Percentiles rank a stretch among this genome's conserved stretches.
These are phyloP conservation scores for Rosa chinensis DNA, from an alignment of 306 rosid species.

Conservation along the genomic window DNA sequence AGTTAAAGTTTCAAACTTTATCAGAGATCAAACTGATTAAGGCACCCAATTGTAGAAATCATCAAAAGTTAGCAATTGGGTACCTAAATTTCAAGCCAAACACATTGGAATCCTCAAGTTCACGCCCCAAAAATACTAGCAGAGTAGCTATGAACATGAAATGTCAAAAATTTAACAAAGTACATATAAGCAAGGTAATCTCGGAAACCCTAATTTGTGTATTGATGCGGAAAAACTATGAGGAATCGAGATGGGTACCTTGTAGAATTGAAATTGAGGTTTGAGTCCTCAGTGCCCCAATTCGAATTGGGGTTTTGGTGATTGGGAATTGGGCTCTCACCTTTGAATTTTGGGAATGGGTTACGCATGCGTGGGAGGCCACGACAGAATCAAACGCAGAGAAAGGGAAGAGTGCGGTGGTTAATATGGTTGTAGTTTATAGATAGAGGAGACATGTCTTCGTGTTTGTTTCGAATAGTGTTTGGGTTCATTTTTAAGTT, in stretches of 20 bases:
- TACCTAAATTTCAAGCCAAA: not conserved
- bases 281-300: not conserved
- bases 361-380: not conserved
- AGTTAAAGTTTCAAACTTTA: not conserved
- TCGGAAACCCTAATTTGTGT: constrained; percentile 6
- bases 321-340: not conserved
- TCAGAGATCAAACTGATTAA: not conserved
- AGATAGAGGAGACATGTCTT: not conserved
- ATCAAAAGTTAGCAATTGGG: not conserved
- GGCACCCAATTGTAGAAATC: not conserved
- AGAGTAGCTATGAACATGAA: not conserved
- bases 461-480: no score
- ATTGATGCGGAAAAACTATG: not conserved
- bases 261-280: not conserved
- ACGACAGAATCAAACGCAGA: not conserved
- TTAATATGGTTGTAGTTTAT: not conserved
- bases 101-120: not conserved
- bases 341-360: not conserved
- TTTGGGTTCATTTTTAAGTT: no score
- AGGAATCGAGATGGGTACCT: constrained; percentile 9
- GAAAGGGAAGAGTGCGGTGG: not conserved
- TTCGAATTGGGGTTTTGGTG: constrained; percentile 4
- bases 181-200: not conserved
- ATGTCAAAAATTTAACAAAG: not conserved
- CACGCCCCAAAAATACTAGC: no score